Evolutionary conservation across 805 yeast species (phyloP).

Genomic region (Yarrowia keelungensis): DNA sequence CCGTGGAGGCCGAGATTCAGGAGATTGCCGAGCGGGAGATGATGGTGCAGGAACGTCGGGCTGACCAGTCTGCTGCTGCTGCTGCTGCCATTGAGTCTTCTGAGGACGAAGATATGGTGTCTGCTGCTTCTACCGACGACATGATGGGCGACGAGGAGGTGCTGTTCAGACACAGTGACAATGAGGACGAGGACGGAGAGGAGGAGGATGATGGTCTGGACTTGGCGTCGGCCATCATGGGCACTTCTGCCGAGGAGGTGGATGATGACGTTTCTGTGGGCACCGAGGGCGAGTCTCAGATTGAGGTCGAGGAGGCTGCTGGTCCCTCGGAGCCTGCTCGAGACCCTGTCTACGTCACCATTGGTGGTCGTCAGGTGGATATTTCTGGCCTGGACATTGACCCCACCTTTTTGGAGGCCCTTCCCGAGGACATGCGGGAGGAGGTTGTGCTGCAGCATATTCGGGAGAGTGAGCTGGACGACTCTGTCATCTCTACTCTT

Average conservation of each 20-base stretch:
- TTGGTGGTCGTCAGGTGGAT: slow-evolving; percentile 81
- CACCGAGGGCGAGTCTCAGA: not conserved
- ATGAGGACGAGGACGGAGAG: slow-evolving; percentile 1
- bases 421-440: slow-evolving; percentile 92
- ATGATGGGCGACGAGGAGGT: slow-evolving; percentile 5
- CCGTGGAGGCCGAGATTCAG: slow-evolving; percentile 25
- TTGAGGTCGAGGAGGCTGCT: not conserved
- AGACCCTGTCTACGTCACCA: slow-evolving; percentile 70
- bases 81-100: slow-evolving; percentile 3
- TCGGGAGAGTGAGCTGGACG: slow-evolving; percentile 63
- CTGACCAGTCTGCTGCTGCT: not conserved
- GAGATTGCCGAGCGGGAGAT: slow-evolving; percentile 19
- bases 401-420: slow-evolving; percentile 85
- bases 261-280: slow-evolving; percentile 31
- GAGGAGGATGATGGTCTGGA: not conserved
- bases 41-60: slow-evolving; percentile 6
- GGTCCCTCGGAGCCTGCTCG: slow-evolving; percentile 37
- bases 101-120: slow-evolving; percentile 27
- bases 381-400: slow-evolving; percentile 91
- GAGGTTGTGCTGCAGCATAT: slow-evolving; percentile 64
- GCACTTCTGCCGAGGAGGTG: slow-evolving; percentile 9
- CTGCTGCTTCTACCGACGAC: slow-evolving; percentile 18
- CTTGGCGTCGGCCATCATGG: not conserved
- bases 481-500: slow-evolving; percentile 79
- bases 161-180: not conserved